phyloP scores from a whole-genome alignment of 2,329 filamentous ascomycete genomes.

The Cordyceps pruinosa region DNA sequence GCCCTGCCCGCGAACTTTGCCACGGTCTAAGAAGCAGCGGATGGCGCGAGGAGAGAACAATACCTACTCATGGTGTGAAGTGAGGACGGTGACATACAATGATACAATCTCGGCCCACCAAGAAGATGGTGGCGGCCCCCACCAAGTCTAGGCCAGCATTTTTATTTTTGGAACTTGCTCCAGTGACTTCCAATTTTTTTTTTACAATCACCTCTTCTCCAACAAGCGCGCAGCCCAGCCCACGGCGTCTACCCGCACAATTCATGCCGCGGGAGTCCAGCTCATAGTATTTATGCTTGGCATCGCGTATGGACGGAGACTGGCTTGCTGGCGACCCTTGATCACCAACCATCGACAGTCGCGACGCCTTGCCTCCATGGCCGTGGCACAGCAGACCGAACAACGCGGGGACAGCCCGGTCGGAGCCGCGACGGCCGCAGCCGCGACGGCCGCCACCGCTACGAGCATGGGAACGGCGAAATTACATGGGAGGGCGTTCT shows the following conservation, averaged over 20 bases:
- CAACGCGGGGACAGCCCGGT: neutral
- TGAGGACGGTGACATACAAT: too few species aligned
- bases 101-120: neutral
- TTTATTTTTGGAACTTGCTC: slow-evolving; percentile 3
- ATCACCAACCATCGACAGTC: neutral
- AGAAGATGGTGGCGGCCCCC: neutral
- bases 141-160: neutral
- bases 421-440: neutral
- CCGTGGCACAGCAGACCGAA: slow-evolving; percentile 11
- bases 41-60: too few species aligned
- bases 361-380: slow-evolving; percentile 26
- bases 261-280: neutral
- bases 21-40: too few species aligned
- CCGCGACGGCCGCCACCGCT: slow-evolving; percentile 12
- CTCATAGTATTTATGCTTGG: neutral
- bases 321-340: neutral
- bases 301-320: neutral
- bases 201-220: neutral
- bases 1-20: neutral
- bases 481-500: slow-evolving; percentile 80
- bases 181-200: neutral
- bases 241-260: neutral
- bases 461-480: slow-evolving; percentile 40
- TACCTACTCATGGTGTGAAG: too few species aligned
- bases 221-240: neutral